A percentile compares a stretch with the other conserved stretches of the same genome.
Conservation (phyloP, 805 yeast genomes). For the Candida gorgasii region DNA sequence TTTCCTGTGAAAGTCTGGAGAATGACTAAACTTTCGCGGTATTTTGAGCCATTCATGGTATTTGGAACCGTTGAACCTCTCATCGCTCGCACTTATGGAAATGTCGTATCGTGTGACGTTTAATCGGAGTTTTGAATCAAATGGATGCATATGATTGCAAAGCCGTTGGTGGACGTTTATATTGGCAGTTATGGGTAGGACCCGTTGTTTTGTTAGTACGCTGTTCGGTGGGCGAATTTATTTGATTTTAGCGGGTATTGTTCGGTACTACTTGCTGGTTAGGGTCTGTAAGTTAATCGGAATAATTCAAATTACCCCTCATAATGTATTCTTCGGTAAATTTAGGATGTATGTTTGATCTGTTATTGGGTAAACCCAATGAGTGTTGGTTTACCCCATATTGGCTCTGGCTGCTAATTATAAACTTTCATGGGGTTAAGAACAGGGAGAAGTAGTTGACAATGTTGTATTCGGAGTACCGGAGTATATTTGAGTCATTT, state of each 20-base stretch:
- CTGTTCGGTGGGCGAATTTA: too few species aligned
- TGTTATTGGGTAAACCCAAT: background rate
- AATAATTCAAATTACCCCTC: conserved; percentile 4
- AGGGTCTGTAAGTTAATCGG: conserved; percentile 3
- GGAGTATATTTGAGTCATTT: background rate
- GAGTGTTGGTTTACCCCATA: background rate
- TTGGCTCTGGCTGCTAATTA: too few species aligned
- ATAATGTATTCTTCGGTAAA: conserved; percentile 4
- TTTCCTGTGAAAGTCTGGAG: conserved; percentile 9
- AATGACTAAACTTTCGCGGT: background rate
- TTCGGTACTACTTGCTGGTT: background rate
- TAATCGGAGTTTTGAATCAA: background rate
- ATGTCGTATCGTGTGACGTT: conserved; percentile 1
- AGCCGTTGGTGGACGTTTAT: too few species aligned
- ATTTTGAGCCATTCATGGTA: background rate
- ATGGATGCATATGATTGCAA: too few species aligned
- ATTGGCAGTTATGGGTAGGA: too few species aligned
- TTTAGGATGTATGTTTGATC: background rate
- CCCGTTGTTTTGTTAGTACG: too few species aligned
- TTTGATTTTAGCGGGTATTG: too few species aligned
- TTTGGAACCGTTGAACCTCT: background rate
- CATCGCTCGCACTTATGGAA: background rate
- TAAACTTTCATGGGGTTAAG: too few species aligned
- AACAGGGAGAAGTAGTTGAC: too few species aligned
- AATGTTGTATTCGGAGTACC: too few species aligned